Evolutionary conservation across 768 basidiomycete species (phyloP).

Genomic region (Cantharellus anzutake): DNA sequence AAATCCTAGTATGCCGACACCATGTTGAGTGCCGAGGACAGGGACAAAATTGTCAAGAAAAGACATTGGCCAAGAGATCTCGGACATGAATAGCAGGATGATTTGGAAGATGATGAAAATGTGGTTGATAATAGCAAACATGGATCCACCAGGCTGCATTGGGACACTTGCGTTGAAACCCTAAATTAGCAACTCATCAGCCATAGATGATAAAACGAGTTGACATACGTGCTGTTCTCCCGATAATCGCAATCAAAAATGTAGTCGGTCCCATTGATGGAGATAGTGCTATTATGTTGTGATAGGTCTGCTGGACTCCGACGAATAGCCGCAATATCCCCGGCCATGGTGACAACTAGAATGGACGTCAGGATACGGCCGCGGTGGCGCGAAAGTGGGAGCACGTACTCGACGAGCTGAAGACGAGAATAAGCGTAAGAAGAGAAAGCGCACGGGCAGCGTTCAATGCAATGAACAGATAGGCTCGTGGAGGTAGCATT

Average conservation of each 20-base stretch:
- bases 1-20: slow-evolving; percentile 70
- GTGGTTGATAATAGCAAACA: slow-evolving; percentile 81
- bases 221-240: slow-evolving; percentile 38
- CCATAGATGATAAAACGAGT: not conserved
- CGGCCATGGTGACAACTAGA: slow-evolving; percentile 40
- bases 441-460: slow-evolving; percentile 60
- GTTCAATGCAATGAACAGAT: slow-evolving; percentile 60
- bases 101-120: slow-evolving; percentile 77
- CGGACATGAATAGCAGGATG: slow-evolving; percentile 62
- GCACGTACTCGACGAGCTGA: slow-evolving; percentile 25
- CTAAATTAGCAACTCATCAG: not conserved
- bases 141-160: slow-evolving; percentile 75
- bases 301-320: not conserved
- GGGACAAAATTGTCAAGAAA: slow-evolving; percentile 81
- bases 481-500: slow-evolving; percentile 5
- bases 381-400: not conserved
- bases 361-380: not conserved
- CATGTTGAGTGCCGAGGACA: slow-evolving; percentile 65
- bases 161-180: slow-evolving; percentile 29
- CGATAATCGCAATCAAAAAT: slow-evolving; percentile 52
- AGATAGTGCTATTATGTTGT: slow-evolving; percentile 26
- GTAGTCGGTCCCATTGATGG: slow-evolving; percentile 24
- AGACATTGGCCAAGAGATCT: slow-evolving; percentile 56
- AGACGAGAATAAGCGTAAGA: slow-evolving; percentile 57
- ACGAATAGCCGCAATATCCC: slow-evolving; percentile 8